These are phyloP conservation scores for Coemansia sp. DNA, from an alignment of 192 early-diverging fungal species.

Conservation along the genomic window DNA sequence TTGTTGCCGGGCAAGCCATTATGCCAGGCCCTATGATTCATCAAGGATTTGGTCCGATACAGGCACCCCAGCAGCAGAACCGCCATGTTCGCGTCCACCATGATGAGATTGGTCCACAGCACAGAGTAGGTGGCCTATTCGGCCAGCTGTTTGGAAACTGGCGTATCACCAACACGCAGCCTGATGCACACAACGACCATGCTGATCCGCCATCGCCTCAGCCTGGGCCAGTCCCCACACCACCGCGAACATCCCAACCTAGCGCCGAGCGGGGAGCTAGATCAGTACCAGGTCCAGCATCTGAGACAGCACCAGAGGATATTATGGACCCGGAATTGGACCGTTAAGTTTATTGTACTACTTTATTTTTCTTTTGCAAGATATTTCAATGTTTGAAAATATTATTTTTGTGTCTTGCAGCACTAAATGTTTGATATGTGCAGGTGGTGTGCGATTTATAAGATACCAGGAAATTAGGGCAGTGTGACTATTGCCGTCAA, in stretches of 20 bases:
- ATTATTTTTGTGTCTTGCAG: too few species aligned
- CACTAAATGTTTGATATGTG: too few species aligned
- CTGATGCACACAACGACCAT: conserved; percentile 8
- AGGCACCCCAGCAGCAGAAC: too few species aligned
- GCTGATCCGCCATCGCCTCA: conserved; percentile 31
- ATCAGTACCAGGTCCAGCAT: neutral
- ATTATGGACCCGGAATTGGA: too few species aligned
- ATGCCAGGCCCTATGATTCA: conserved; percentile 26
- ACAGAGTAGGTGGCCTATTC: conserved; percentile 8
- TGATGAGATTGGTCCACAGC: neutral
- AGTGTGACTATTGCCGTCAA: too few species aligned
- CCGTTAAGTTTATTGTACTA: too few species aligned
- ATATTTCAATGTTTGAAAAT: too few species aligned
- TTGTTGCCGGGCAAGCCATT: neutral
- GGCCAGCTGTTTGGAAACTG: conserved; percentile 32
- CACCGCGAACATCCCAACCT: neutral
- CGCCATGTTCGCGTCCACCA: neutral
- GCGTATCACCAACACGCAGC: conserved; percentile 11
- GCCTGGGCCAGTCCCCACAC: conserved; percentile 33
- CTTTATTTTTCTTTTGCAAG: too few species aligned
- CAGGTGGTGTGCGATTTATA: too few species aligned
- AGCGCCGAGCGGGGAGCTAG: neutral
- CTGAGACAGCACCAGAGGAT: too few species aligned
- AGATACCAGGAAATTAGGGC: too few species aligned
- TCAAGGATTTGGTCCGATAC: neutral